phyloP scores from a whole-genome alignment of 768 basidiomycete species.

The Hericium erinaceus region DNA sequence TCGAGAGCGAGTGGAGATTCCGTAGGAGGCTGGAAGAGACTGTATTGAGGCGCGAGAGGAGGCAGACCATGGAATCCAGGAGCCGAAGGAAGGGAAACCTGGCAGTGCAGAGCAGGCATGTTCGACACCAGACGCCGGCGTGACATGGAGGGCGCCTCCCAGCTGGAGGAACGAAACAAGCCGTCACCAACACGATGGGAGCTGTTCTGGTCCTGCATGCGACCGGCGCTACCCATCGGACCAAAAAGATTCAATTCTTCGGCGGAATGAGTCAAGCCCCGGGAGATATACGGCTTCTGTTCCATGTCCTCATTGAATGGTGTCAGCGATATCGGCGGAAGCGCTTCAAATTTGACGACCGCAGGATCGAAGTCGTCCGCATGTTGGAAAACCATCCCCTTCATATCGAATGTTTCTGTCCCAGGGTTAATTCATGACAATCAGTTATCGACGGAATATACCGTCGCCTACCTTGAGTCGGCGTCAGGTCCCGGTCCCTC shows the following conservation, averaged over 20 bases:
- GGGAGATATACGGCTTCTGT: too few species aligned
- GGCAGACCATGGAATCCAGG: conserved; percentile 8
- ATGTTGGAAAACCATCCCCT: too few species aligned
- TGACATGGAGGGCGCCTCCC: conserved; percentile 19
- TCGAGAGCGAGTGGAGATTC: neutral
- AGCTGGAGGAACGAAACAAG: neutral
- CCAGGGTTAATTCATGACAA: neutral
- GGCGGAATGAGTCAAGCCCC: too few species aligned
- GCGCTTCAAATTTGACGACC: too few species aligned
- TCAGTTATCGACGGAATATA: neutral
- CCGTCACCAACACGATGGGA: conserved; percentile 12
- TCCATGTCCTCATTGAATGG: too few species aligned
- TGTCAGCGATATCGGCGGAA: too few species aligned
- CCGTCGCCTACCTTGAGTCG: neutral
- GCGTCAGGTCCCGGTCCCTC: neutral
- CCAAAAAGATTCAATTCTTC: too few species aligned
- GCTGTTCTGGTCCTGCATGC: too few species aligned
- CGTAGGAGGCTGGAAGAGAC: conserved; percentile 1
- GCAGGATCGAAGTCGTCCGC: too few species aligned
- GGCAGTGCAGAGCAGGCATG: conserved; percentile 17
- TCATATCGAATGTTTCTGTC: neutral
- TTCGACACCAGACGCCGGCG: conserved; percentile 24
- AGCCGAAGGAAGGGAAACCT: conserved; percentile 14
- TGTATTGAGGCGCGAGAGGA: conserved; percentile 10
- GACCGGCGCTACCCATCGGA: too few species aligned